Evolutionary conservation across 345 rosid species (phyloP), one percentile per base, ranked within the genome.

Genomic region (Gossypioides kirkii): DNA sequence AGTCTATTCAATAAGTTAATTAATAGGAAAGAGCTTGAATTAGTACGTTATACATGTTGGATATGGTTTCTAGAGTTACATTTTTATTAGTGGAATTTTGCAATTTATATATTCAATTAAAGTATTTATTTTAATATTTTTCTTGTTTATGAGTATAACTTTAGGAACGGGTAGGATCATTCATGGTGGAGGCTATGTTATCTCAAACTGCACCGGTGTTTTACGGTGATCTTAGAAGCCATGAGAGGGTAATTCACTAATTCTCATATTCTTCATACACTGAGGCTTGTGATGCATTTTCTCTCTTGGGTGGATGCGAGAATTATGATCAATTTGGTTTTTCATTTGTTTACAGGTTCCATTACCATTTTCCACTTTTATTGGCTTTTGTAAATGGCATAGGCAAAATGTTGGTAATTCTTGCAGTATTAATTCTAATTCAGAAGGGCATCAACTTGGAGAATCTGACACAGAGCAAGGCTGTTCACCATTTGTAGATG

Each of bases 141-240:
- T 52, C 52, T 32, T 76, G 28, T 45, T 50, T 25, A 43, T 65
- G 25, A 53, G 47, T 72, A 50, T 22, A 23, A 72, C 55, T 79
- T 55, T 75, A 92, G 98, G 96, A 82, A 74, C 85, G 74, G 71
- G 84, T 79, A 17, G 97, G 99, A 45, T 82, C 90, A 4, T 81
- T 85, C 32, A 78, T 64, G 0, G 94, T 91, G 67, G 97, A 92
- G 79, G 96, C 90, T 42, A 91, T 95, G 98, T 80, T 87, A 66
- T 86, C 97, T 18, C 82, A 80, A 81, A 75, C 86, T 2, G 98
- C 97, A 2, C 93, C 97, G 0, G 84, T 90, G 20, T 92, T 91
- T 74, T 89, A 85, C 61, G 99, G 98, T 76, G 97, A 92, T 77
- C 84, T 92, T 59, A 85, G 99, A 87, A 85, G 90, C 82, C 99